A percentile compares a stretch with the other conserved stretches of the same genome.
Conservation (phyloP, 2,329 filamentous ascomycete species). For the Aspergillus versicolor region DNA sequence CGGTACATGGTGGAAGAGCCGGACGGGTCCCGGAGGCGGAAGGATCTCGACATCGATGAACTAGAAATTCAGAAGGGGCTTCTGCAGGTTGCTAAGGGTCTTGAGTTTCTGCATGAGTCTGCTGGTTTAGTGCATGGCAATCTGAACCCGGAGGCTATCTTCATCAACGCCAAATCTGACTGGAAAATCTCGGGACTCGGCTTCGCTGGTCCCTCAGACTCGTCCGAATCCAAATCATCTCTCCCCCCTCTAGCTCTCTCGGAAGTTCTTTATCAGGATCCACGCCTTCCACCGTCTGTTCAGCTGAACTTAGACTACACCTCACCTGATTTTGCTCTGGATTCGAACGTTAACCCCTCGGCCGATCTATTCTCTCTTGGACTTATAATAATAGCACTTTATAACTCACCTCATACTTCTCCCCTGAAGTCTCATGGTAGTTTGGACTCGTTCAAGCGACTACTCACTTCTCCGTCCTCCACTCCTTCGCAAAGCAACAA, state of each 20-base stretch:
- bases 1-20: constrained; percentile 79
- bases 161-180: constrained; percentile 95
- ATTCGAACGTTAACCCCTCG: constrained; percentile 78
- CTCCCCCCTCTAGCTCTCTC: constrained; percentile 78
- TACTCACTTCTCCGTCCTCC: constrained; percentile 75
- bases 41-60: constrained; percentile 92
- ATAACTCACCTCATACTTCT: constrained; percentile 90
- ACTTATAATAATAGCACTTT: constrained; percentile 81
- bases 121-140: constrained; percentile 93
- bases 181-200: constrained; percentile 98
- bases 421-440: constrained; percentile 81
- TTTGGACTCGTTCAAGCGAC: constrained; percentile 77
- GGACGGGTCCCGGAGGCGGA: constrained; percentile 68
- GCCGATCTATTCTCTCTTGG: constrained; percentile 95
- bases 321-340: constrained; percentile 90
- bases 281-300: constrained; percentile 75
- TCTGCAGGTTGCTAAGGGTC: constrained; percentile 85
- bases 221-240: constrained; percentile 70
- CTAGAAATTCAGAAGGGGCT: constrained; percentile 96
- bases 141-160: constrained; percentile 86
- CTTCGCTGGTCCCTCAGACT: constrained; percentile 79
- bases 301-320: constrained; percentile 92
- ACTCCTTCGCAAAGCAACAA: constrained; percentile 79
- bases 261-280: constrained; percentile 81
- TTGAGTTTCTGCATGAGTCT: constrained; percentile 95